These are phyloP conservation scores for Pseudocercospora crystallina DNA, from an alignment of 2,329 filamentous ascomycete species.

Conservation along the genomic window DNA sequence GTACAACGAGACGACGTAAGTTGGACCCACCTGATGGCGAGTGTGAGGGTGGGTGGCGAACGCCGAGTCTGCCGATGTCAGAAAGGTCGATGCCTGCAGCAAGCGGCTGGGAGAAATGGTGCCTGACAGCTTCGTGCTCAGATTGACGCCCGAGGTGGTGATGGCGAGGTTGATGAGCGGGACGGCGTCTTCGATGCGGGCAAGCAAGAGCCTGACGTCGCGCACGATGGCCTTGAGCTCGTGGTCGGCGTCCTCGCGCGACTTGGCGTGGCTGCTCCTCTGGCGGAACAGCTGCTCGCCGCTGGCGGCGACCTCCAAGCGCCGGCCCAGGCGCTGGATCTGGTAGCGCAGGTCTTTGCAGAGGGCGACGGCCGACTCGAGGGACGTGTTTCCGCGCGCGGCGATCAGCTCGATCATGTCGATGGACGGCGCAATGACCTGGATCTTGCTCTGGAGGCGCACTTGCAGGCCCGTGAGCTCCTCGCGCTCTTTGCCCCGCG, in stretches of 20 bases:
- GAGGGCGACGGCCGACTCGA: constrained; percentile 81
- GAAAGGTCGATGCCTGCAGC: constrained; percentile 86
- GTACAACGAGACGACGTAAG: constrained; percentile 84
- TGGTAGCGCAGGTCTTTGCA: constrained; percentile 81
- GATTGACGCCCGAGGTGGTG: constrained; percentile 83
- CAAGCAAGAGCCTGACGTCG: constrained; percentile 73
- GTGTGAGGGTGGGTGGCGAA: constrained; percentile 65
- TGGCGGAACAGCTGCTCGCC: constrained; percentile 57
- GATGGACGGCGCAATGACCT: constrained; percentile 87
- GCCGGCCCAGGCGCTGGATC: constrained; percentile 75
- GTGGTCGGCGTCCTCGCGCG: constrained; percentile 57
- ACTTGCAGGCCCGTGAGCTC: constrained; percentile 72
- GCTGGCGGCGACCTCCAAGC: constrained; percentile 68
- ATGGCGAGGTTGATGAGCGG: constrained; percentile 92
- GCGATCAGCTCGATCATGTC: constrained; percentile 89
- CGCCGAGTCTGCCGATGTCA: constrained; percentile 82
- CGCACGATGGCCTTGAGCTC: constrained; percentile 69
- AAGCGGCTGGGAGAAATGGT: constrained; percentile 87
- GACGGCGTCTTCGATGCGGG: constrained; percentile 84
- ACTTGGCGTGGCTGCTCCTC: constrained; percentile 47
- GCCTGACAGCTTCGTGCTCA: constrained; percentile 75
- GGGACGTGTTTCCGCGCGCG: constrained; percentile 71
- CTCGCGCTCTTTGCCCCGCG: constrained; percentile 66
- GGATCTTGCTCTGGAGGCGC: constrained; percentile 80
- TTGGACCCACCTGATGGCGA: constrained; percentile 79